A percentile compares a stretch with the other conserved stretches of the same genome.
phyloP scores from a whole-genome alignment of 2,329 filamentous ascomycete species.

The Fusarium dlaminii region DNA sequence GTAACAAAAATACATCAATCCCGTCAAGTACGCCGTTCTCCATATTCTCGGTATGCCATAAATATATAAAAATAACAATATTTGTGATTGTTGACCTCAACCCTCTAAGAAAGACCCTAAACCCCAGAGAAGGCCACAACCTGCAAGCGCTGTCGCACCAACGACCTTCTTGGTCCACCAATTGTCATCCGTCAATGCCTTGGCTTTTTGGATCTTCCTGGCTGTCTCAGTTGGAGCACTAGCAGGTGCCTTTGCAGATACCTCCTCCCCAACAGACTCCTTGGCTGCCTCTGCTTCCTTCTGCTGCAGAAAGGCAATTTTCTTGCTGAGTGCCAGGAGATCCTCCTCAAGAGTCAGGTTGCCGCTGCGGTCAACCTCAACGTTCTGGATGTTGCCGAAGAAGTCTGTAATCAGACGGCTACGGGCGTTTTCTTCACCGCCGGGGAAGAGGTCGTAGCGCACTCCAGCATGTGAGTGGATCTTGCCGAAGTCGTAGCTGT shows the following conservation, averaged over 20 bases:
- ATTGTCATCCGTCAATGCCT: constrained; percentile 70
- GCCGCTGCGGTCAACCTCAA: constrained; percentile 80
- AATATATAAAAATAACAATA: background rate
- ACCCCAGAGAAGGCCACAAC: constrained; percentile 68
- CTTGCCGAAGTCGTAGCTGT: constrained; percentile 93
- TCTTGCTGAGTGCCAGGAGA: constrained; percentile 77
- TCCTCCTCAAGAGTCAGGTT: constrained; percentile 74
- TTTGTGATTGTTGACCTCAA: constrained; percentile 16
- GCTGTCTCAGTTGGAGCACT: constrained; percentile 42
- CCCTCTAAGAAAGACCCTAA: constrained; percentile 62
- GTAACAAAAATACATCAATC: background rate
- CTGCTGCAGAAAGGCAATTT: constrained; percentile 64
- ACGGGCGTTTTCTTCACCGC: constrained; percentile 80
- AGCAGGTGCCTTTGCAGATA: constrained; percentile 41
- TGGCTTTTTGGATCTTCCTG: constrained; percentile 54
- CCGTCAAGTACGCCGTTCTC: constrained; percentile 16
- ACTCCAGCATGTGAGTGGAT: constrained; percentile 94
- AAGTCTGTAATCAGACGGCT: constrained; percentile 92
- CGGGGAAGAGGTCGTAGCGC: constrained; percentile 93
- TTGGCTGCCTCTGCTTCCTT: constrained; percentile 58
- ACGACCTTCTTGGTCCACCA: constrained; percentile 74
- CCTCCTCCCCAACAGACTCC: constrained; percentile 33
- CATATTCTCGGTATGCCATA: background rate
- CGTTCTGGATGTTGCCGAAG: constrained; percentile 97
- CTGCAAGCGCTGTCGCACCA: constrained; percentile 70